Percentiles rank a stretch among this genome's conserved stretches.
These are phyloP conservation scores for Xylariaceae sp. DNA, from an alignment of 2,329 filamentous ascomycete species.

Conservation along the genomic window DNA sequence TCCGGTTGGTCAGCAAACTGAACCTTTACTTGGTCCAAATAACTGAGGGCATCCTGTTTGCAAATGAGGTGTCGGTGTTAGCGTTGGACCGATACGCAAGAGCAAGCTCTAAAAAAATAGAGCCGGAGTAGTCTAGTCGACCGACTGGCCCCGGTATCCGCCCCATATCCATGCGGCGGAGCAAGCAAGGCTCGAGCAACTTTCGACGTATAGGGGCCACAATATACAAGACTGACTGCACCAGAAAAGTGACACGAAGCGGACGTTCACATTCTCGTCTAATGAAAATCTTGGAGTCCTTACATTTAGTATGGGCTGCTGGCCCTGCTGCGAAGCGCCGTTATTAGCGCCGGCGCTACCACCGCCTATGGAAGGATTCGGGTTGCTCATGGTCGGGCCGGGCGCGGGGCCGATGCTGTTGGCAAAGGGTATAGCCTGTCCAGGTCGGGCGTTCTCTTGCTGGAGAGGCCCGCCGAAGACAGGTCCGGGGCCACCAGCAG, in stretches of 20 bases:
- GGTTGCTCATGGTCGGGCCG: constrained; percentile 42
- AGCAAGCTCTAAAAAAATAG: constrained; percentile 2
- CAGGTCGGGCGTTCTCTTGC: constrained; percentile 49
- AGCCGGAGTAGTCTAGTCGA: no score
- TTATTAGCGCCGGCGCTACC: constrained; percentile 37
- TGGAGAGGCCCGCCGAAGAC: constrained; percentile 67
- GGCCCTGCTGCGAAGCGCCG: constrained; percentile 20
- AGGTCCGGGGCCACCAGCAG: constrained; percentile 54
- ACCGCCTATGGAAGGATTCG: constrained; percentile 24
- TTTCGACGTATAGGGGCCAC: no score
- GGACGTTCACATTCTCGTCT: no score
- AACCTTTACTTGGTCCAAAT: constrained; percentile 96
- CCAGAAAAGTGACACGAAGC: no score
- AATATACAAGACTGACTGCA: no score
- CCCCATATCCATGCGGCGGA: background rate
- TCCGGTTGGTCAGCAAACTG: constrained; percentile 96
- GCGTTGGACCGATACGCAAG: background rate
- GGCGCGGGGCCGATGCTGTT: constrained; percentile 46
- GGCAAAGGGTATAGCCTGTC: constrained; percentile 59
- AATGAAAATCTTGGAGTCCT: constrained; percentile 28
- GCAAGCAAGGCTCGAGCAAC: no score
- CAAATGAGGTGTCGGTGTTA: constrained; percentile 23
- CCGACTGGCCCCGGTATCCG: background rate
- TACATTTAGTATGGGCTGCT: constrained; percentile 65
- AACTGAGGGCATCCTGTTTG: constrained; percentile 69